Evolutionary conservation across 306 rosid species (phyloP).

Genomic region (Cicer arietinum): DNA sequence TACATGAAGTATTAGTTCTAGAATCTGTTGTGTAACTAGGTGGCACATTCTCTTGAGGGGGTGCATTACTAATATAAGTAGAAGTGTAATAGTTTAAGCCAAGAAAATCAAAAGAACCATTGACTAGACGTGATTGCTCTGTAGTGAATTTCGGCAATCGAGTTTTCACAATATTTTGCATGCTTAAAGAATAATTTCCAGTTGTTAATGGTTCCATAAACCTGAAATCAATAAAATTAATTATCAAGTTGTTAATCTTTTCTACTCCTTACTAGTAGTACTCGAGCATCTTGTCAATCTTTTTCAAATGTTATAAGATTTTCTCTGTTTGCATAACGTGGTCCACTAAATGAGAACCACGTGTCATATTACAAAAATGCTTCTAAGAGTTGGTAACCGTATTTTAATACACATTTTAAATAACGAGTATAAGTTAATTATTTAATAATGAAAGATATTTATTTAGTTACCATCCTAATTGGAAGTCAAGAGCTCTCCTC

Average conservation of each 20-base stretch:
- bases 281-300: too few relatives aligned
- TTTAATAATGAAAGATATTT: too few relatives aligned
- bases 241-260: background rate
- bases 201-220: slow-evolving; percentile 60
- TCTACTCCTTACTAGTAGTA: too few relatives aligned
- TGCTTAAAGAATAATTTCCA: slow-evolving; percentile 67
- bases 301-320: too few relatives aligned
- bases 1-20: slow-evolving; percentile 41
- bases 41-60: background rate
- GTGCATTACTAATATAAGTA: slow-evolving; percentile 43
- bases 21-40: slow-evolving; percentile 46
- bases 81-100: slow-evolving; percentile 65
- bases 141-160: slow-evolving; percentile 57
- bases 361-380: too few relatives aligned
- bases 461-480: slow-evolving; percentile 44
- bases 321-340: too few relatives aligned
- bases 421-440: too few relatives aligned
- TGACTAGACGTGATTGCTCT: slow-evolving; percentile 41
- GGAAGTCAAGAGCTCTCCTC: slow-evolving; percentile 51
- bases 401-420: too few relatives aligned
- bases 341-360: too few relatives aligned
- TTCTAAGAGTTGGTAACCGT: too few relatives aligned
- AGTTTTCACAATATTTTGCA: slow-evolving; percentile 51
- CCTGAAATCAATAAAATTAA: slow-evolving; percentile 20
- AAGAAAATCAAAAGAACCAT: slow-evolving; percentile 65